A percentile compares a stretch with the other conserved stretches of the same genome.
These are phyloP conservation scores for Alternaria sp. DNA, from an alignment of 2,329 filamentous ascomycete species.

Conservation along the genomic window DNA sequence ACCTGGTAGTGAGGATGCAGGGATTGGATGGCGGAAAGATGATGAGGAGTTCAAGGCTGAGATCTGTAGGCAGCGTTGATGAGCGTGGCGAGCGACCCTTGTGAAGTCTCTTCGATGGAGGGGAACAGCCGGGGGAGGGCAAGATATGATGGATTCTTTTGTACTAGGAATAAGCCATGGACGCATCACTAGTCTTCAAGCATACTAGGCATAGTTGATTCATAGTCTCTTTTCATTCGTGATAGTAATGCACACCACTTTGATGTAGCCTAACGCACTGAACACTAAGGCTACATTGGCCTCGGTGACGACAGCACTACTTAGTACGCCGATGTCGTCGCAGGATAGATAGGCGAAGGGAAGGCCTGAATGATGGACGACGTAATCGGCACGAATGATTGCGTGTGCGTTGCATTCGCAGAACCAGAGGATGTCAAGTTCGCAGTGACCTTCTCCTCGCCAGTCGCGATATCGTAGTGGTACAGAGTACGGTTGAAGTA, in stretches of 20 bases:
- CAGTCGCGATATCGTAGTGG: conserved; percentile 46
- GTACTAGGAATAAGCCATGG: not conserved
- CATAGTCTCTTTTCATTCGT: not conserved
- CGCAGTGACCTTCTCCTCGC: conserved; percentile 41
- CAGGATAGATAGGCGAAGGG: conserved; percentile 24
- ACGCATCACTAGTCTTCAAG: not conserved
- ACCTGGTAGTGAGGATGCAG: not conserved
- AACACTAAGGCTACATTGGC: not conserved
- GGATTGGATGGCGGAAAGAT: not conserved
- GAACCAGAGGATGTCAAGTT: conserved; percentile 41
- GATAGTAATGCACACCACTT: not conserved
- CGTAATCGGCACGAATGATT: conserved; percentile 45
- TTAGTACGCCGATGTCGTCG: conserved; percentile 13
- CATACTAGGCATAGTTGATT: not conserved
- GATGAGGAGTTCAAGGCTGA: not conserved
- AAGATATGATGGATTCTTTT: not conserved
- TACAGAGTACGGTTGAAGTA: conserved; percentile 49
- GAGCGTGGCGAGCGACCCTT: not conserved
- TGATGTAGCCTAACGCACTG: not conserved
- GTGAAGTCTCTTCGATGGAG: not conserved
- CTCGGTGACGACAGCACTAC: not conserved
- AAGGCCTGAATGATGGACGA: conserved; percentile 11
- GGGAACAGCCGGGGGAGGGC: not conserved
- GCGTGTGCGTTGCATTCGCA: conserved; percentile 50
- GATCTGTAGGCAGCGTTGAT: not conserved